Conservation (phyloP, 2,329 filamentous ascomycete genomes). For the Macrophomina phaseolina region DNA sequence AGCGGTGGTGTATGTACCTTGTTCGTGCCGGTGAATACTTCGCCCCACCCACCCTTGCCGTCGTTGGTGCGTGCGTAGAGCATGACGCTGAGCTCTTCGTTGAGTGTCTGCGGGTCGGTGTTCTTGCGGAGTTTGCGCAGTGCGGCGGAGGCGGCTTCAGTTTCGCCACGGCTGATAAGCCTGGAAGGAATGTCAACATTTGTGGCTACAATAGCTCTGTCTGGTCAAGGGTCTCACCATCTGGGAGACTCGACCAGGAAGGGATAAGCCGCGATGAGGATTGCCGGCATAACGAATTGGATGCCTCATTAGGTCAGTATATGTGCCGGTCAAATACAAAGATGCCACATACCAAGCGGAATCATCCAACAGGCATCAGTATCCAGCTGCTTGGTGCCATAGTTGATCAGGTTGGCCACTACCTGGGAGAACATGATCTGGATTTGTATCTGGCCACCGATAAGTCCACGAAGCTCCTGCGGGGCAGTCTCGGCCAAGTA, state of each 20-base stretch:
- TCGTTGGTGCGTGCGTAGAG: slow-evolving; percentile 19
- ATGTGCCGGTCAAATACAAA: not conserved
- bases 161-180: slow-evolving; percentile 19
- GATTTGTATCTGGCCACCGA: slow-evolving; percentile 22
- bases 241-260: slow-evolving; percentile 20
- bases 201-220: not conserved
- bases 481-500: slow-evolving; percentile 24
- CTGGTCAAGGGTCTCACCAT: not conserved
- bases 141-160: slow-evolving; percentile 13
- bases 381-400: slow-evolving; percentile 19
- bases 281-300: slow-evolving; percentile 19
- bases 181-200: not conserved
- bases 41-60: slow-evolving; percentile 12
- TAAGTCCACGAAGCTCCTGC: slow-evolving; percentile 16
- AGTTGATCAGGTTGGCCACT: slow-evolving; percentile 19
- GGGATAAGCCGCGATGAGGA: slow-evolving; percentile 21
- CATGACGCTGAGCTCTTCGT: slow-evolving; percentile 19
- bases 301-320: not conserved
- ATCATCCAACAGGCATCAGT: slow-evolving; percentile 25
- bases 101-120: slow-evolving; percentile 4
- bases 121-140: slow-evolving; percentile 16
- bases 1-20: not conserved
- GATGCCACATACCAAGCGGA: not conserved
- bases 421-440: slow-evolving; percentile 26
- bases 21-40: slow-evolving; percentile 18